Evolutionary conservation across 306 rosid species (phyloP), one percentile per base, ranked within the genome.

Genomic region (Vigna reflexopilosa): DNA sequence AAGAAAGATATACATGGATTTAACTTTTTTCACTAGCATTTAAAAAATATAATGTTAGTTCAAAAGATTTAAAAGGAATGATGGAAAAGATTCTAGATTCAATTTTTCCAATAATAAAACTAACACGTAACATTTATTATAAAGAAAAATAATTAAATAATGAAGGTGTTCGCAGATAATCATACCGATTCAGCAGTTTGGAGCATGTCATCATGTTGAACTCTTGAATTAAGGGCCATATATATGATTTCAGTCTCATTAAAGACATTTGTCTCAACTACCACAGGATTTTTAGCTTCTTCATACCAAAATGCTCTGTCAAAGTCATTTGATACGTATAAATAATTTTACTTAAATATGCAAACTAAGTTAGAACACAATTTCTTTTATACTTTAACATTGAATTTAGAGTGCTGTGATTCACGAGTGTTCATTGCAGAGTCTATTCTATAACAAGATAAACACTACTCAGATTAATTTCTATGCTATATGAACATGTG

Each of bases 201-300:
- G 62, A 95, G 93, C 90, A 95, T 87, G 84, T 93, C 98, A 42
- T 80, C 78, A 74, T 88, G 99, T 77, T 87, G 89, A n/a, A 97
- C 98, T 44, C 55, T 89, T 10, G 97, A 91, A 77, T 48, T 85
- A 34, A 95, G 86, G 52, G 96, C 90, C 81, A 56, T 85, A 58
- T 87, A 95, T 73, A 95, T 70, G 45, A 95, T 93, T 67, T 95
- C 97, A 1, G 49, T 86, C 83, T 95, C 98, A 79, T 92, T 95
- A 72, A 95, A 93, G 81, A 98, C 99, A 88, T 95, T 98, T 63
- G 98, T 97, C 70, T 95, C 97, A 10, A 95, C 97, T 1, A 90
- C 83, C 86, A 93, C 97, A 9, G 83, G 86, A 16, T 83, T 89
- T 72, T 78, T 26, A 38, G 67, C 86, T 17, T 90, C 96, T 77